Evolutionary conservation across 2,329 filamentous ascomycete species (phyloP).

Genomic region (Trichoderma sp.): DNA sequence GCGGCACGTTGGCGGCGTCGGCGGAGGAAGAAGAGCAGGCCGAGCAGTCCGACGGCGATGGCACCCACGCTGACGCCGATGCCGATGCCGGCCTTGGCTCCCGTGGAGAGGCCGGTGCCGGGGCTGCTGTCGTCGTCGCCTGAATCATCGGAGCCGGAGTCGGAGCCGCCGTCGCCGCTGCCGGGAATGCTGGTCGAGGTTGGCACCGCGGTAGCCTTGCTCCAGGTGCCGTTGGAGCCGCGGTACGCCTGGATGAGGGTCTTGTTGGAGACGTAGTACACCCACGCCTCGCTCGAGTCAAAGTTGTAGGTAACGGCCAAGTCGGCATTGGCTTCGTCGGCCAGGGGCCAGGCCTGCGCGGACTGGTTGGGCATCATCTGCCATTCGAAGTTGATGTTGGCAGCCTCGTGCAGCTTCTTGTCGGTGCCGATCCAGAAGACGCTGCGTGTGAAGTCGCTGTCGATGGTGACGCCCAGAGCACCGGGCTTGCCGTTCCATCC

Average conservation of each 20-base stretch:
- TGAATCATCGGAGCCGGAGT: background rate
- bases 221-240: background rate
- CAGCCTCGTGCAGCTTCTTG: background rate
- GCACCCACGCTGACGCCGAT: constrained; percentile 12
- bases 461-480: constrained; percentile 10
- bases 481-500: constrained; percentile 3
- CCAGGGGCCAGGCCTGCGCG: background rate
- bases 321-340: background rate
- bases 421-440: constrained; percentile 19
- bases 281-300: background rate
- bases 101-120: background rate
- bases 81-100: constrained; percentile 23
- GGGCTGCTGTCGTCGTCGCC: background rate
- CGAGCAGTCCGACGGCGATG: constrained; percentile 6
- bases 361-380: constrained; percentile 13
- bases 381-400: constrained; percentile 16
- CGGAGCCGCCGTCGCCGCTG: background rate
- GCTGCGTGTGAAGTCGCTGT: constrained; percentile 2
- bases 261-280: constrained; percentile 14
- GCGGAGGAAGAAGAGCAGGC: constrained; percentile 13
- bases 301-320: constrained; percentile 8
- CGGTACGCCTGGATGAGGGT: constrained; percentile 18
- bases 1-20: constrained; percentile 3
- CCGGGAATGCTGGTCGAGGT: background rate
- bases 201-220: background rate